Evolutionary conservation across 805 yeast species (phyloP).

Genomic region (Metschnikowia cubensis): DNA sequence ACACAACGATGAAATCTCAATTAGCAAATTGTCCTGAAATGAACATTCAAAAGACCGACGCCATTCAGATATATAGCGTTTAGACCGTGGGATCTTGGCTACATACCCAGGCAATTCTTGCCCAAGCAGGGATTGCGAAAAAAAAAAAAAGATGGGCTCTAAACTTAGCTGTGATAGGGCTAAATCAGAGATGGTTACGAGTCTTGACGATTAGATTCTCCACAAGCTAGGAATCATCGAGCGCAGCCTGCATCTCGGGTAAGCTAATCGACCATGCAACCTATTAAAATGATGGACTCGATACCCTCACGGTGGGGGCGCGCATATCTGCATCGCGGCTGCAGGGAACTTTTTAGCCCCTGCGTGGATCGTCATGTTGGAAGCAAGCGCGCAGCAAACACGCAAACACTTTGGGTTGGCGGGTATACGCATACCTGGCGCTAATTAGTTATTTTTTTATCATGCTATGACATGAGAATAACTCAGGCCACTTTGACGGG

Average conservation of each 20-base stretch:
- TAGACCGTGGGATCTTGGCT: not conserved
- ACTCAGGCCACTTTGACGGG: conserved; percentile 1
- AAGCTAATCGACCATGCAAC: conserved; percentile 4
- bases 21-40: not conserved
- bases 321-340: conserved; percentile 4
- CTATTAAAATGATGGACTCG: not conserved
- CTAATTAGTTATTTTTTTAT: not conserved
- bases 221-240: conserved; percentile 1
- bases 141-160: conserved; percentile 1
- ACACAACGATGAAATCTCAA: not conserved
- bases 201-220: not conserved
- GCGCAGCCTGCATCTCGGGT: not conserved
- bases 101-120: conserved; percentile 2
- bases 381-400: conserved; percentile 1
- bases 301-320: not conserved
- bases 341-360: conserved; percentile 2
- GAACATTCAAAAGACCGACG: not conserved
- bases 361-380: conserved; percentile 1
- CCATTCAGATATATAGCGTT: not conserved
- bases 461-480: not conserved
- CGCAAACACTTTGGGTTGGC: not conserved
- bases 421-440: not conserved
- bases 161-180: not conserved
- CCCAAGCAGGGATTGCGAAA: not conserved
- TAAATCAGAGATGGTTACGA: not conserved